Percentiles rank a stretch among this genome's conserved stretches.
Conservation (phyloP, 73 alveolate species). For the Paramecium tetraurelia region DNA sequence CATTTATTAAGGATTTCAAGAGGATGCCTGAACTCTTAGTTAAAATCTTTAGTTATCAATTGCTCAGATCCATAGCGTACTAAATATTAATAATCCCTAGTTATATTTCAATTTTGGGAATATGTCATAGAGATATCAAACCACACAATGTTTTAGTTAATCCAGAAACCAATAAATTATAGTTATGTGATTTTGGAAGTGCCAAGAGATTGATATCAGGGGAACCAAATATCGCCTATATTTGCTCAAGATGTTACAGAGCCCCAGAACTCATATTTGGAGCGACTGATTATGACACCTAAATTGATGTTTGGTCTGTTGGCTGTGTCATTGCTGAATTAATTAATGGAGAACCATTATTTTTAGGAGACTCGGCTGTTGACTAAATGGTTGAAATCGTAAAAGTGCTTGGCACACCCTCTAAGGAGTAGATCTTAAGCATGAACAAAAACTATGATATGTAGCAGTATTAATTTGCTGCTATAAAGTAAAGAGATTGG, state of each 20-base stretch:
- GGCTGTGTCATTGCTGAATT: conserved; percentile 83
- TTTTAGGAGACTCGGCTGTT: conserved; percentile 81
- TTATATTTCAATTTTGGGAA: conserved; percentile 70
- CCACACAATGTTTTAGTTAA: conserved; percentile 79
- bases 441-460: conserved; percentile 78
- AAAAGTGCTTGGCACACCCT: conserved; percentile 89
- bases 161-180: conserved; percentile 72
- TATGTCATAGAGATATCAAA: conserved; percentile 86
- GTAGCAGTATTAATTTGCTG: background rate
- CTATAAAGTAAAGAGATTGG: conserved; percentile 58
- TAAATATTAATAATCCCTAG: background rate
- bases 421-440: conserved; percentile 68
- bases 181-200: conserved; percentile 83
- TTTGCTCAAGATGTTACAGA: conserved; percentile 80
- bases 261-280: conserved; percentile 87
- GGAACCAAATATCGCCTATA: conserved; percentile 77
- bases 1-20: conserved; percentile 57
- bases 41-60: conserved; percentile 75
- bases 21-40: conserved; percentile 71
- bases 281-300: conserved; percentile 72
- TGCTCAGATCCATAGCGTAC: conserved; percentile 76
- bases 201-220: conserved; percentile 73
- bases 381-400: conserved; percentile 83
- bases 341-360: conserved; percentile 79
- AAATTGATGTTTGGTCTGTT: conserved; percentile 80